These are phyloP conservation scores for Gracilariopsis chorda DNA, from an alignment of 23 red algal genomes.

Conservation along the genomic window DNA sequence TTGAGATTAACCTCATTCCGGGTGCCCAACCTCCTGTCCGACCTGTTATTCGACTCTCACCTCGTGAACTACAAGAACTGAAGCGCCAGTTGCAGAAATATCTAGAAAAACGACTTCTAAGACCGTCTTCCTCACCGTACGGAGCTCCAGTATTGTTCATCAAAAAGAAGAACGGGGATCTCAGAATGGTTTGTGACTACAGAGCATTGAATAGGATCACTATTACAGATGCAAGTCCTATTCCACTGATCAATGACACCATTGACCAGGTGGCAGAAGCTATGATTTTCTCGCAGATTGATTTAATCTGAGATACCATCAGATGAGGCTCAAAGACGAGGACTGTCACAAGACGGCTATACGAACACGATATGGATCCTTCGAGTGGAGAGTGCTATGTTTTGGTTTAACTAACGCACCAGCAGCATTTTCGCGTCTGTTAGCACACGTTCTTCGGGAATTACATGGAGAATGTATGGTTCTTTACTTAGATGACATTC, in stretches of 20 bases:
- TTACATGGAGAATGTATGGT: constrained; percentile 7
- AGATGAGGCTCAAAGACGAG: constrained; percentile 29
- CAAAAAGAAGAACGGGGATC: constrained; percentile 21
- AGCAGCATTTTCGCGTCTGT: neutral
- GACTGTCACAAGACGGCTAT: constrained; percentile 35
- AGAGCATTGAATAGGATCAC: neutral
- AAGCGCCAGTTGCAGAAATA: constrained; percentile 2
- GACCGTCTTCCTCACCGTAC: neutral
- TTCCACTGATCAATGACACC: constrained; percentile 27
- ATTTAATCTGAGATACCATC: constrained; percentile 18
- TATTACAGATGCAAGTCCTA: constrained; percentile 30
- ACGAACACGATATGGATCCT: constrained; percentile 7
- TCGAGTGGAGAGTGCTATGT: constrained; percentile 5
- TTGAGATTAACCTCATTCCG: neutral
- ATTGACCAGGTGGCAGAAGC: constrained; percentile 29
- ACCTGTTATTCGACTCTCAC: neutral
- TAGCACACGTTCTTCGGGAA: constrained; percentile 1
- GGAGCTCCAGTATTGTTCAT: constrained; percentile 38
- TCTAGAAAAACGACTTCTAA: neutral
- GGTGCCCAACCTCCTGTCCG: neutral
- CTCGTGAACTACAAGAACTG: constrained; percentile 3
- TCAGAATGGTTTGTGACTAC: constrained; percentile 20
- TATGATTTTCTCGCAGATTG: constrained; percentile 34
- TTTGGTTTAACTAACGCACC: constrained; percentile 29
- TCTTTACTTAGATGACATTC: constrained; percentile 9